phyloP scores from a whole-genome alignment of 2,329 filamentous ascomycete species.

The Talaromyces sp. region DNA sequence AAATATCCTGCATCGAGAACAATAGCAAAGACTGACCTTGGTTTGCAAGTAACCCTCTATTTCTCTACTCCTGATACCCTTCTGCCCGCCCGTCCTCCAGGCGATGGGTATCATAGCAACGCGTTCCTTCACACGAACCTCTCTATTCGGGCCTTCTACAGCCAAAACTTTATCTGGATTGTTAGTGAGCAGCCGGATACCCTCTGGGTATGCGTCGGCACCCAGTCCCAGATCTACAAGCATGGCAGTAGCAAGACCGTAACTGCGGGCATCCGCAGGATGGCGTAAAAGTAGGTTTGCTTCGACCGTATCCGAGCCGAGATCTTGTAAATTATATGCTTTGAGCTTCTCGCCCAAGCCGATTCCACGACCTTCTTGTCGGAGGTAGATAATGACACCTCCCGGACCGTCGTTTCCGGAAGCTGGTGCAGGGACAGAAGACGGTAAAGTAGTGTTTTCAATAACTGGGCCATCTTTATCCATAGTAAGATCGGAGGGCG shows the following conservation, averaged over 20 bases:
- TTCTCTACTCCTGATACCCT: conserved; percentile 80
- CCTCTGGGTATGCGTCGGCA: conserved; percentile 57
- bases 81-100: conserved; percentile 75
- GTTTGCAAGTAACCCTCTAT: conserved; percentile 92
- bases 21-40: conserved; percentile 61
- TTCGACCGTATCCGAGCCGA: conserved; percentile 96
- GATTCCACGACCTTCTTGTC: conserved; percentile 94
- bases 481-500: conserved; percentile 20
- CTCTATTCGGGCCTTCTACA: conserved; percentile 84
- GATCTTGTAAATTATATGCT: conserved; percentile 94
- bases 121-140: conserved; percentile 81
- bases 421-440: conserved; percentile 43
- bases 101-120: conserved; percentile 94
- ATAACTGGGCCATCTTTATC: conserved; percentile 22
- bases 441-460: conserved; percentile 23
- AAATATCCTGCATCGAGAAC: neutral
- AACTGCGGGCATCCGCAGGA: conserved; percentile 90
- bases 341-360: conserved; percentile 94
- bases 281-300: conserved; percentile 88
- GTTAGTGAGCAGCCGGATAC: conserved; percentile 81
- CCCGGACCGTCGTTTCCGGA: conserved; percentile 51
- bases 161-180: conserved; percentile 96
- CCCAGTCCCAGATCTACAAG: conserved; percentile 75
- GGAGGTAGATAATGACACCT: conserved; percentile 91
- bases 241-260: conserved; percentile 95